Evolutionary conservation across 768 basidiomycete genomes (phyloP).

Genomic region (Suillus americanus): DNA sequence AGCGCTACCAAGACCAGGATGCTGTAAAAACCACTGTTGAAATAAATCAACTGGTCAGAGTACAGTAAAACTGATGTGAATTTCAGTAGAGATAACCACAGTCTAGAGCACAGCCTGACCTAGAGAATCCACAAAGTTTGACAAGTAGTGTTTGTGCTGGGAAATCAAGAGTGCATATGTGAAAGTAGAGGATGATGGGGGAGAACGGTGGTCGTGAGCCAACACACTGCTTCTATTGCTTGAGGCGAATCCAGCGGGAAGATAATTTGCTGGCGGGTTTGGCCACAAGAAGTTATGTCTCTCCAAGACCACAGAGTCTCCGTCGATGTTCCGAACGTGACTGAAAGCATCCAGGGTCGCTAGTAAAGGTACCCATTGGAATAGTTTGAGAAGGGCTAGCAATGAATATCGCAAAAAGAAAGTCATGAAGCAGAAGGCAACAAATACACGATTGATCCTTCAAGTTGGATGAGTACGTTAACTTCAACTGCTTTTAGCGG

Average conservation of each 20-base stretch:
- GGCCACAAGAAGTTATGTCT: not conserved
- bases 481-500: not conserved
- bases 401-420: not conserved
- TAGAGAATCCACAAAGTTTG: conserved; percentile 1
- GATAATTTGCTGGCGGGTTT: not conserved
- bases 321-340: not conserved
- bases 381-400: conserved; percentile 1
- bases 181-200: not conserved
- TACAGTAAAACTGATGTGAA: not conserved
- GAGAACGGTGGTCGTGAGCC: not conserved
- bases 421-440: not conserved
- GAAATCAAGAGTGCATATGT: not conserved
- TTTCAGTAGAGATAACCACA: not conserved
- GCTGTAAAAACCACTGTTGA: not conserved
- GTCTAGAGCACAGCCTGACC: not conserved
- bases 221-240: not conserved
- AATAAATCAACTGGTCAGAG: not conserved
- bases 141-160: conserved; percentile 2
- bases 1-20: not conserved
- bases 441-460: not conserved
- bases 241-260: not conserved
- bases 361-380: not conserved
- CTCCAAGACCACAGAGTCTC: not conserved
- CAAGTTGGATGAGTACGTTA: not conserved
- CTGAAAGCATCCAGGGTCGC: not conserved